These are phyloP conservation scores for Coemansia sp. DNA, from an alignment of 192 early-diverging fungal species.

Conservation along the genomic window DNA sequence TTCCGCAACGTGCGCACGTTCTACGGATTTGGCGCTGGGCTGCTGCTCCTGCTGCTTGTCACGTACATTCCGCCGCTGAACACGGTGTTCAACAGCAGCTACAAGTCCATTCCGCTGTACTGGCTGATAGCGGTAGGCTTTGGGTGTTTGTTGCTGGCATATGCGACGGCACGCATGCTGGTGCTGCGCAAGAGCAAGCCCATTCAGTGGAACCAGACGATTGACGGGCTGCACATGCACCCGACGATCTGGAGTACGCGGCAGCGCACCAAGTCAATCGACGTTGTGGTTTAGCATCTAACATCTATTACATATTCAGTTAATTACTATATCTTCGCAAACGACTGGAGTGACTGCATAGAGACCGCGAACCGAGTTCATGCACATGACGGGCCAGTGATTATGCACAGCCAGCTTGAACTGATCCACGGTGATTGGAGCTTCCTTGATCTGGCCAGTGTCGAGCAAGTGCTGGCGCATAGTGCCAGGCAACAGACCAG, in stretches of 20 bases:
- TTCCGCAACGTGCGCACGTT: slow-evolving; percentile 77
- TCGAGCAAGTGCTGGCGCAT: slow-evolving; percentile 35
- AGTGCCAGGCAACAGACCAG: slow-evolving; percentile 39
- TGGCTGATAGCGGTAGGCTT: slow-evolving; percentile 87
- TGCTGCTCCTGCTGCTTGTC: slow-evolving; percentile 66
- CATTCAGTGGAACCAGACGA: slow-evolving; percentile 67
- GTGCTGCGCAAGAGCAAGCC: slow-evolving; percentile 66
- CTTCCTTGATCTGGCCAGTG: slow-evolving; percentile 28
- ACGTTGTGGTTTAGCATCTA: neutral
- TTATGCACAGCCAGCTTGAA: slow-evolving; percentile 21
- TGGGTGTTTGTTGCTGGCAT: slow-evolving; percentile 74
- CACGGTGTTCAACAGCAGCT: slow-evolving; percentile 71
- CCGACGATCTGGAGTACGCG: slow-evolving; percentile 67
- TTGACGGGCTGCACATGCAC: slow-evolving; percentile 82
- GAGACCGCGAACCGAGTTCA: slow-evolving; percentile 49
- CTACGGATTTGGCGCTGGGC: slow-evolving; percentile 68
- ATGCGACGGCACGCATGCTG: slow-evolving; percentile 66
- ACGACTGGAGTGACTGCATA: slow-evolving; percentile 16
- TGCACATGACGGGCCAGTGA: slow-evolving; percentile 43
- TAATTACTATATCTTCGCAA: neutral
- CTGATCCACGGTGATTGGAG: slow-evolving; percentile 30
- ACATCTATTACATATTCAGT: too few relatives aligned
- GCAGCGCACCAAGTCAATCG: slow-evolving; percentile 37
- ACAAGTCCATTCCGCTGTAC: slow-evolving; percentile 65
- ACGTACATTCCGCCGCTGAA: slow-evolving; percentile 84